A percentile compares a stretch with the other conserved stretches of the same genome.
Evolutionary conservation across 2,329 filamentous ascomycete genomes (phyloP).

Genomic region (Cryphonectria radicalis): DNA sequence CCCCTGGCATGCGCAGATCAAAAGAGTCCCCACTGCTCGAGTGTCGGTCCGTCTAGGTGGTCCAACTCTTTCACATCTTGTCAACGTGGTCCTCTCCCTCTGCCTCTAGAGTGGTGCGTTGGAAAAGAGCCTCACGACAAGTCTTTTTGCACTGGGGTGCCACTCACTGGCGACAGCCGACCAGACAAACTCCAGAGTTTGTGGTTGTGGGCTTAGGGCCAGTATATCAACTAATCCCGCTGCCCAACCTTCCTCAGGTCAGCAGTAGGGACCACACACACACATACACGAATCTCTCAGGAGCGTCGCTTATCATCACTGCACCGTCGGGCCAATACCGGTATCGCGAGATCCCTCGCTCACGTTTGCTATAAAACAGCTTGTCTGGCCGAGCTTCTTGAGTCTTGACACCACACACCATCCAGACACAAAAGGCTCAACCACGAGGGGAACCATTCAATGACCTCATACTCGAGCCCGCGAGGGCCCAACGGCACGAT

Average conservation of each 20-base stretch:
- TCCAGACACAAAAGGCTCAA: not conserved
- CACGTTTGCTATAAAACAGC: not conserved
- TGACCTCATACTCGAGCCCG: conserved; percentile 28
- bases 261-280: not conserved
- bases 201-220: not conserved
- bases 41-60: not conserved
- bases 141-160: not conserved
- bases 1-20: not conserved
- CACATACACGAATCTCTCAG: not conserved
- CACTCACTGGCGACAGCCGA: not conserved
- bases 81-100: not conserved
- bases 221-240: not conserved
- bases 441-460: not conserved
- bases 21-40: not conserved
- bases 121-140: not conserved
- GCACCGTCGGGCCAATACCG: not conserved
- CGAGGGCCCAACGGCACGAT: conserved; percentile 27
- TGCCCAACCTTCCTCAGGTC: not conserved
- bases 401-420: not conserved
- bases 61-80: not conserved
- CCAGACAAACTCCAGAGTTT: not conserved
- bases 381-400: not conserved
- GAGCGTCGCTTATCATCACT: not conserved
- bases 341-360: not conserved
- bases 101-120: not conserved